Evolutionary conservation across 495 filamentous ascomycete genomes (phyloP).

Genomic region (Parathielavia hyrcaniae): DNA sequence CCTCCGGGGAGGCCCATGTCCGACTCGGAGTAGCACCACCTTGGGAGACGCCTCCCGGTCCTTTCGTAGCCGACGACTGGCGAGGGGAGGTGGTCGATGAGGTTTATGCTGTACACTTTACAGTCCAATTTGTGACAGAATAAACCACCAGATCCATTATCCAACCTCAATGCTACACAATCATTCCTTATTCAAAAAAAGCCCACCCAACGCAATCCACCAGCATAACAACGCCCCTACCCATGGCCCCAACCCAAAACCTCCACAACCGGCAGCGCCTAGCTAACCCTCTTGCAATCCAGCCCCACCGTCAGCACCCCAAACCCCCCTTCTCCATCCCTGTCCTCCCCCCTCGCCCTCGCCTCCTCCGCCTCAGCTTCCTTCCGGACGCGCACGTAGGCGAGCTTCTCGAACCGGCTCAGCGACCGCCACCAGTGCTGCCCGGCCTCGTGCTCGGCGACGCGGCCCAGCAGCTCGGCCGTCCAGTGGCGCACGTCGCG

Average conservation of each 20-base stretch:
- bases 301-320: not conserved
- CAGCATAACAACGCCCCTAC: no score
- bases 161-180: no score
- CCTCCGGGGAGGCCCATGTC: not conserved
- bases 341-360: slow-evolving; percentile 24
- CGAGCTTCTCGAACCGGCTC: slow-evolving; percentile 82
- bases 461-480: slow-evolving; percentile 73
- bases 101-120: no score
- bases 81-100: no score
- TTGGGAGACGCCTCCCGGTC: no score
- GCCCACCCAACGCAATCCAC: no score
- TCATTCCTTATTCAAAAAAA: no score
- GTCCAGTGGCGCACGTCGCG: slow-evolving; percentile 68
- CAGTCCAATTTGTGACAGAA: no score
- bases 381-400: slow-evolving; percentile 60
- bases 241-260: not conserved
- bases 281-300: slow-evolving; percentile 3
- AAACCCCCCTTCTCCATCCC: not conserved
- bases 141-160: no score
- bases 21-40: no score
- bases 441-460: slow-evolving; percentile 80
- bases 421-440: slow-evolving; percentile 86
- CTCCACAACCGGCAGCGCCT: not conserved
- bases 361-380: slow-evolving; percentile 51
- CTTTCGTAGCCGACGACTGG: no score